These are phyloP conservation scores for Termitomyces sp. DNA, from an alignment of 768 basidiomycete genomes.

Conservation along the genomic window DNA sequence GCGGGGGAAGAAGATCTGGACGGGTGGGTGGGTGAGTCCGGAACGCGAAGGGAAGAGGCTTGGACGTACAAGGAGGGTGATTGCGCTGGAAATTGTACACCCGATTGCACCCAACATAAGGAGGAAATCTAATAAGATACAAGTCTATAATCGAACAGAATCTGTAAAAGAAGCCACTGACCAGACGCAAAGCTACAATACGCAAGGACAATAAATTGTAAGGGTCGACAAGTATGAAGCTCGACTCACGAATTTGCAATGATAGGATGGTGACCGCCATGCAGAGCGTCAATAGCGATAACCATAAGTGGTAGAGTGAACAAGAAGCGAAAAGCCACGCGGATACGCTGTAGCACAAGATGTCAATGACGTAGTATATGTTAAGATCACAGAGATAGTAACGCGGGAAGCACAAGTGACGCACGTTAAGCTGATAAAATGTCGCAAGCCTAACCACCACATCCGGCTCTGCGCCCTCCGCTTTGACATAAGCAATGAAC, in stretches of 20 bases:
- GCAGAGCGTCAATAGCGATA: conserved; percentile 58
- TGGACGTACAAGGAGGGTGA: conserved; percentile 67
- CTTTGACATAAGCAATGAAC: conserved; percentile 69
- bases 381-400: background rate
- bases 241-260: conserved; percentile 52
- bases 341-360: conserved; percentile 44
- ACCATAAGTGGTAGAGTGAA: conserved; percentile 69
- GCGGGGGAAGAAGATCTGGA: conserved; percentile 76
- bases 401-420: conserved; percentile 20
- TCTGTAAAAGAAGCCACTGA: conserved; percentile 24
- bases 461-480: conserved; percentile 69
- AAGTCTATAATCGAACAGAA: background rate
- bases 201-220: background rate
- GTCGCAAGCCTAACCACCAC: conserved; percentile 72
- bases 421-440: conserved; percentile 77
- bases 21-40: background rate
- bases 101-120: conserved; percentile 71
- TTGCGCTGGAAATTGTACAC: conserved; percentile 74
- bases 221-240: background rate
- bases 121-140: conserved; percentile 52
- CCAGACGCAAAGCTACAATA: conserved; percentile 60
- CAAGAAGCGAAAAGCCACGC: conserved; percentile 73
- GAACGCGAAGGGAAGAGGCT: background rate
- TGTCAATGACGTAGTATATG: background rate
- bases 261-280: conserved; percentile 44